Conservation (phyloP, 1,139 yeast species). For the Suhomyces coccinellae region DNA sequence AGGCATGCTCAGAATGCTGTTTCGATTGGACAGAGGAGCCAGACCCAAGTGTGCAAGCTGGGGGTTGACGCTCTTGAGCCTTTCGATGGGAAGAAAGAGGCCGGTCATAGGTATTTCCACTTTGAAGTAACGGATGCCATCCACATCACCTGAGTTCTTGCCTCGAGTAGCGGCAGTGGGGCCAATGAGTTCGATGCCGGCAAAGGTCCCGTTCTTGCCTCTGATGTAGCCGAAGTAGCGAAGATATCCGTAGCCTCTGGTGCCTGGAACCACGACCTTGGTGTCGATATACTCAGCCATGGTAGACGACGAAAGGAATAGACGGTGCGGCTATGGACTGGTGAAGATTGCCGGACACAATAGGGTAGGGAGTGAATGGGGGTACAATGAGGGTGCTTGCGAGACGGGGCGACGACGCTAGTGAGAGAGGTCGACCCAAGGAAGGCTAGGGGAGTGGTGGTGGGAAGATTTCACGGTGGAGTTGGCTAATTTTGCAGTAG, state of each 20-base stretch:
- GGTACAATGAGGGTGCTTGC: background rate
- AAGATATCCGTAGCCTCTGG: slow-evolving; percentile 58
- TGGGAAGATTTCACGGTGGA: no score
- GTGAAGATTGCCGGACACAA: no score
- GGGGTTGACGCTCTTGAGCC: slow-evolving; percentile 49
- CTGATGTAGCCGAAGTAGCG: slow-evolving; percentile 74
- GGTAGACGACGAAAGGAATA: slow-evolving; percentile 1
- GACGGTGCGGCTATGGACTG: background rate
- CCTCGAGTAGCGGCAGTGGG: slow-evolving; percentile 52
- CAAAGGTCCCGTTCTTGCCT: slow-evolving; percentile 75
- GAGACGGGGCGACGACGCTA: no score
- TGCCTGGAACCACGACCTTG: slow-evolving; percentile 45
- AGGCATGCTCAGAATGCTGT: slow-evolving; percentile 7
- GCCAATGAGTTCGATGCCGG: slow-evolving; percentile 80
- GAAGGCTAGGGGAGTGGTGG: no score
- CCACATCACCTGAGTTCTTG: slow-evolving; percentile 47
- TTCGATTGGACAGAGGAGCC: slow-evolving; percentile 1
- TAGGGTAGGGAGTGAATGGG: background rate
- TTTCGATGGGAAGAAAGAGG: slow-evolving; percentile 67
- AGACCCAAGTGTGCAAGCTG: slow-evolving; percentile 12
- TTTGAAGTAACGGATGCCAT: slow-evolving; percentile 43
- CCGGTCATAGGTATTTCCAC: slow-evolving; percentile 69
- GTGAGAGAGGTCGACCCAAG: no score
- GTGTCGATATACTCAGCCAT: slow-evolving; percentile 30
- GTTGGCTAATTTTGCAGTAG: no score